phyloP scores from a whole-genome alignment of 352 stramenopile species.

The Phytopythium ostracodes region DNA sequence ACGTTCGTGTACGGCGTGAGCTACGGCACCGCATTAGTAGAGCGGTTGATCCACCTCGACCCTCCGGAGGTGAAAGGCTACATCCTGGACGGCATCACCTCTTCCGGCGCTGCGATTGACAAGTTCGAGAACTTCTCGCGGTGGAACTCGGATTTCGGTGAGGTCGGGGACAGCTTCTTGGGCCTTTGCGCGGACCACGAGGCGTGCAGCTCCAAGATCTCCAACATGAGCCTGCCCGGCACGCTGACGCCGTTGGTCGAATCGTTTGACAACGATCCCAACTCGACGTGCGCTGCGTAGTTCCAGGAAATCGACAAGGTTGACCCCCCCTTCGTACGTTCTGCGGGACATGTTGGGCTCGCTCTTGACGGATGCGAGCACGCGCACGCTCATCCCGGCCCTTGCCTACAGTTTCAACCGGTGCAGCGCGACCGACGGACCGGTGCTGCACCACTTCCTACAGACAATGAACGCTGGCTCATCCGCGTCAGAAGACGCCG shows the following conservation, averaged over 20 bases:
- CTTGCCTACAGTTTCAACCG: conserved; percentile 35
- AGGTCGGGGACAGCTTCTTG: conserved; percentile 19
- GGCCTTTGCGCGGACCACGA: conserved; percentile 12
- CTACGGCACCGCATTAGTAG: conserved; percentile 16
- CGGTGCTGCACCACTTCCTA: no score
- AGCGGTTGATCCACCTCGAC: conserved; percentile 10
- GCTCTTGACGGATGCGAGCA: background rate
- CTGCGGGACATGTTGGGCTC: no score
- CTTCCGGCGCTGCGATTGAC: conserved; percentile 21
- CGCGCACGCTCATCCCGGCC: conserved; percentile 27
- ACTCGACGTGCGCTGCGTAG: conserved; percentile 22
- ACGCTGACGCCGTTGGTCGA: conserved; percentile 18
- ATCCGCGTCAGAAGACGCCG: conserved; percentile 17
- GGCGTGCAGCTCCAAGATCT: conserved; percentile 18
- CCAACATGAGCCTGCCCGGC: conserved; percentile 1
- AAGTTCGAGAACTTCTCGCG: conserved; percentile 30
- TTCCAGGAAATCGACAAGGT: background rate
- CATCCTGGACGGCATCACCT: conserved; percentile 22
- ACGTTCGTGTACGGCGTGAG: conserved; percentile 22
- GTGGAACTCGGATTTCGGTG: conserved; percentile 31
- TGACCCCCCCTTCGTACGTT: no score
- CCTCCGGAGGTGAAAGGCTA: conserved; percentile 9
- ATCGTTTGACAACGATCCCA: conserved; percentile 18
- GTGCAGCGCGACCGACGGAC: conserved; percentile 20
- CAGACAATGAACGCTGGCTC: conserved; percentile 12